A percentile compares a stretch with the other conserved stretches of the same genome.
phyloP scores from a whole-genome alignment of 371 early-diverging fungal genomes.

The Umbelopsis sp. region DNA sequence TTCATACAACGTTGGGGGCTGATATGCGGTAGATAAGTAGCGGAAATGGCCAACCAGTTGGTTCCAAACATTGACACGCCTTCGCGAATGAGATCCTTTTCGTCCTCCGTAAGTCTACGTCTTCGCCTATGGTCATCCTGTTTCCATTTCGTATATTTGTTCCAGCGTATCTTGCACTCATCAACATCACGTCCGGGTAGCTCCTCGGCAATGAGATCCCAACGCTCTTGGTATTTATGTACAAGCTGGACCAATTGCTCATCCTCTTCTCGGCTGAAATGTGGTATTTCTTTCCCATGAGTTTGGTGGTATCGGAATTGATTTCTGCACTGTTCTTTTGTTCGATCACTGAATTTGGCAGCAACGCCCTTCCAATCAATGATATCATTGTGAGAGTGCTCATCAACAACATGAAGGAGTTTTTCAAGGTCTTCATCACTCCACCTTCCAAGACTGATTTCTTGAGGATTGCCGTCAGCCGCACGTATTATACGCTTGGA shows the following conservation, averaged over 20 bases:
- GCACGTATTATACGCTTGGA: neutral
- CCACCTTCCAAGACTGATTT: slow-evolving; percentile 26
- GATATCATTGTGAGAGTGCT: neutral
- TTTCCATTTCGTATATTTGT: slow-evolving; percentile 17
- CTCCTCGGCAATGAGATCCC: slow-evolving; percentile 21
- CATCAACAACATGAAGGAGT: slow-evolving; percentile 7
- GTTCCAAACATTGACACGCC: slow-evolving; percentile 49
- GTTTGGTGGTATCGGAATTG: slow-evolving; percentile 23
- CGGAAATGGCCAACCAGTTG: slow-evolving; percentile 42
- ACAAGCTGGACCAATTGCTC: slow-evolving; percentile 13
- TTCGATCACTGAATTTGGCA: slow-evolving; percentile 20
- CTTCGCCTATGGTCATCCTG: neutral
- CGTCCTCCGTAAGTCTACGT: slow-evolving; percentile 29
- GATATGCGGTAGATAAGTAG: slow-evolving; percentile 41
- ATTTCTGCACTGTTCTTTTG: slow-evolving; percentile 25
- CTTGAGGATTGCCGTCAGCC: neutral
- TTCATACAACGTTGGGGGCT: slow-evolving; percentile 40
- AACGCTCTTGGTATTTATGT: slow-evolving; percentile 22
- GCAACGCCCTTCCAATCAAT: slow-evolving; percentile 27
- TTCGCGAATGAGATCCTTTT: slow-evolving; percentile 34
- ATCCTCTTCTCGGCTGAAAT: slow-evolving; percentile 35
- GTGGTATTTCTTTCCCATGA: neutral
- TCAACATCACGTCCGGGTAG: slow-evolving; percentile 22
- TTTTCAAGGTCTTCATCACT: slow-evolving; percentile 22
- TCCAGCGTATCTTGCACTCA: slow-evolving; percentile 37